phyloP scores from a whole-genome alignment of 83 land plant species.

The Thuja plicata region DNA sequence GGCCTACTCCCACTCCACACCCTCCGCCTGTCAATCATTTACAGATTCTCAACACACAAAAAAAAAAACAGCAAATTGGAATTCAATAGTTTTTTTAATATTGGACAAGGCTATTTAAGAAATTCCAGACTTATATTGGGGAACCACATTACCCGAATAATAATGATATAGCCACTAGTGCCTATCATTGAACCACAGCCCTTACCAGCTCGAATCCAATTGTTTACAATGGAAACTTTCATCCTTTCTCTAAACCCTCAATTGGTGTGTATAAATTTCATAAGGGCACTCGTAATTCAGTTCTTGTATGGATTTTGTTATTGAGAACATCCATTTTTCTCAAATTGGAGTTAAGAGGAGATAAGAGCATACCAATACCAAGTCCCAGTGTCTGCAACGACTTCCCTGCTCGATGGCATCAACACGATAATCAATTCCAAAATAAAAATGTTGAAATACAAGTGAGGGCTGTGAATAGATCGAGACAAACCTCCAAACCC shows the following conservation, averaged over 20 bases:
- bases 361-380: slow-evolving; percentile 43
- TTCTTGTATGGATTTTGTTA: neutral
- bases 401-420: slow-evolving; percentile 35
- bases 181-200: too few species aligned
- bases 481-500: slow-evolving; percentile 63
- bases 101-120: neutral
- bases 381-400: slow-evolving; percentile 56
- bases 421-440: neutral
- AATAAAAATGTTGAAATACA: slow-evolving; percentile 2
- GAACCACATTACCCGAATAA: too few species aligned
- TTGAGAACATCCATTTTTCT: neutral
- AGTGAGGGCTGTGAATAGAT: neutral
- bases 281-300: neutral
- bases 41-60: neutral
- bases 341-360: neutral
- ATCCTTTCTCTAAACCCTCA: neutral
- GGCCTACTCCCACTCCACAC: slow-evolving; percentile 82
- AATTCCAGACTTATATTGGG: neutral
- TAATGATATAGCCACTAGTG: too few species aligned
- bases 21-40: slow-evolving; percentile 63
- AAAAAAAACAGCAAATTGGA: neutral
- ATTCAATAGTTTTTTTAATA: neutral
- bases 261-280: too few species aligned
- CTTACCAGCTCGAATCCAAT: too few species aligned
- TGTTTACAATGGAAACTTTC: neutral